Percentiles rank a stretch among this genome's conserved stretches.
These are phyloP conservation scores for Ailanthus altissimus DNA, from an alignment of 345 rosid species.

Conservation along the genomic window DNA sequence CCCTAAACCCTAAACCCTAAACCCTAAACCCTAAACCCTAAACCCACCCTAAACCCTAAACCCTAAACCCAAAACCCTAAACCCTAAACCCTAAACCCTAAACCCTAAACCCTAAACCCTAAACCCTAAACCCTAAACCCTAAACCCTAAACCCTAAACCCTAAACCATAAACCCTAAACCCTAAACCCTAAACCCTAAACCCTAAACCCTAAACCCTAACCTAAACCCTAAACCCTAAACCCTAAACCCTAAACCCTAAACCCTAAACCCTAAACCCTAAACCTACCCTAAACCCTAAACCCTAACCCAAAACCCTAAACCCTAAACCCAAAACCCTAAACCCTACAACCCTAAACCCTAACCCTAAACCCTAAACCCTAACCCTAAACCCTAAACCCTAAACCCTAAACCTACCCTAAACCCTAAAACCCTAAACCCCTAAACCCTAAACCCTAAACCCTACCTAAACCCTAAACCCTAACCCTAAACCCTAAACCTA, in stretches of 20 bases:
- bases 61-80: neutral
- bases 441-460: neutral
- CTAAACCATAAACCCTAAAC: neutral
- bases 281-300: neutral
- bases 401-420: neutral
- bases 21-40: neutral
- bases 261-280: neutral
- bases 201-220: neutral
- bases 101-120: neutral
- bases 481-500: neutral
- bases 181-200: neutral
- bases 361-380: neutral
- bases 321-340: neutral
- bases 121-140: constrained; percentile 4
- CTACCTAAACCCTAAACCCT: neutral
- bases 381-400: neutral
- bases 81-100: neutral
- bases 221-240: neutral
- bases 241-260: neutral
- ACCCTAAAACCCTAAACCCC: neutral
- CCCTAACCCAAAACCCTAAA: neutral
- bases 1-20: constrained; percentile 3
- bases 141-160: neutral
- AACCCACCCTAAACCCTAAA: neutral
- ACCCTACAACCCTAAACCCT: neutral